Conservation (phyloP, 257 asterid genomes). For the Solanum commersonii region DNA sequence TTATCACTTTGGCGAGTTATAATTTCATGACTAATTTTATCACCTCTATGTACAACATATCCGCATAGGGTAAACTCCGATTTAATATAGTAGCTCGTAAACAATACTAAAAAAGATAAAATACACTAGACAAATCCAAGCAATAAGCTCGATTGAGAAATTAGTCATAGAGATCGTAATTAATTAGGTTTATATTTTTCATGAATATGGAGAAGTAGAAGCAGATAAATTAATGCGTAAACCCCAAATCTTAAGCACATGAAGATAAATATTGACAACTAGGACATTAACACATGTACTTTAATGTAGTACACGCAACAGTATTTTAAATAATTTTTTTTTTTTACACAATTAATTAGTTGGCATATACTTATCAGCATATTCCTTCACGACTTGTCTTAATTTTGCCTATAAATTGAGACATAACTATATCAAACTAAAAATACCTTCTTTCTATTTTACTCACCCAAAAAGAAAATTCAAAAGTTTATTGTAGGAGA, state of each 20-base stretch:
- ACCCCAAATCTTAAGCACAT: not conserved
- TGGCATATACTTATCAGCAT: not conserved
- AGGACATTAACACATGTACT: not conserved
- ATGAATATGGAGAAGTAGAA: not conserved
- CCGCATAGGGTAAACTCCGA: no score
- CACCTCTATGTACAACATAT: no score
- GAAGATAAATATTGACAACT: not conserved
- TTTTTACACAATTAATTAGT: not conserved
- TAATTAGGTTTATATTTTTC: not conserved
- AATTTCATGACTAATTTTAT: no score
- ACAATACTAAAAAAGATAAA: no score
- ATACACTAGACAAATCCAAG: no score
- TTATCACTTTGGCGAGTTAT: no score
- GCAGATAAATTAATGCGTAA: not conserved
- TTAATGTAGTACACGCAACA: not conserved
- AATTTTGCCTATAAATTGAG: constrained; percentile 1
- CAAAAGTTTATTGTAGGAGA: not conserved
- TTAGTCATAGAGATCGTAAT: no score
- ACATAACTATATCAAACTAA: not conserved
- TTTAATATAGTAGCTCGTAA: not conserved
- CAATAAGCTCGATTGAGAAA: not conserved
- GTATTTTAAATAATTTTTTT: no score
- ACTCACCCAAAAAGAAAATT: not conserved
- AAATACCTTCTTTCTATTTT: not conserved
- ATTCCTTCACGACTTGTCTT: not conserved